phyloP scores from a whole-genome alignment of 2,329 filamentous ascomycete species.

The Aspergillus puulaauensis region DNA sequence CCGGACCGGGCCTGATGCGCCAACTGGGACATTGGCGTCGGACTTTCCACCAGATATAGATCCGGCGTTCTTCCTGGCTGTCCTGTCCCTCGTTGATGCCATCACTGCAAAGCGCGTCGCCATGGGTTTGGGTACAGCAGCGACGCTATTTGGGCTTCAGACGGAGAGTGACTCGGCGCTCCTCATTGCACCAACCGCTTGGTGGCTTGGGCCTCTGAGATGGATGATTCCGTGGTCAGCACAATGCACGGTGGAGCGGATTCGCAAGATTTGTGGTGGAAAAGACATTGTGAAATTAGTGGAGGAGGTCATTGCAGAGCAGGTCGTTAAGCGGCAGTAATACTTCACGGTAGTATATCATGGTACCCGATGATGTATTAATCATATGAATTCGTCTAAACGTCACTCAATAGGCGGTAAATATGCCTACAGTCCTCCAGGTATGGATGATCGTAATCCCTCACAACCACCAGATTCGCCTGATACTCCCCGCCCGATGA shows the following conservation, averaged over 20 bases:
- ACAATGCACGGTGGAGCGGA: background rate
- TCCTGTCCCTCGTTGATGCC: conserved; percentile 4
- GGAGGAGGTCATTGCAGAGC: conserved; percentile 2
- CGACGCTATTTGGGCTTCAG: conserved; percentile 4
- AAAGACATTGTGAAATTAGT: background rate
- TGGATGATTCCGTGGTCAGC: conserved; percentile 2
- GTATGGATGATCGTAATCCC: no score
- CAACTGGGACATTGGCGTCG: background rate
- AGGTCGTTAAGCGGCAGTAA: conserved; percentile 5
- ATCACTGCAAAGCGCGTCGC: background rate
- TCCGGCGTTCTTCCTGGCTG: conserved; percentile 7
- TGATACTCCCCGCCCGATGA: no score
- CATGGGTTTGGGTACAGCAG: background rate
- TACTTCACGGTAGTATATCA: no score
- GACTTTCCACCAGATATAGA: conserved; percentile 13
- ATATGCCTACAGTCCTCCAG: no score
- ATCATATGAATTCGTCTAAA: no score
- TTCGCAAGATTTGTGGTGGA: background rate
- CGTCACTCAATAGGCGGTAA: no score
- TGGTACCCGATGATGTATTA: no score
- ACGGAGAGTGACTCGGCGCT: conserved; percentile 1
- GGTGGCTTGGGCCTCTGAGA: conserved; percentile 10
- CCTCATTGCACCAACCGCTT: conserved; percentile 1
- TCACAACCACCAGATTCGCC: no score
- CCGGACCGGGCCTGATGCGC: background rate